Evolutionary conservation across 352 stramenopile species (phyloP).

Genomic region (Phytophthora europaea): DNA sequence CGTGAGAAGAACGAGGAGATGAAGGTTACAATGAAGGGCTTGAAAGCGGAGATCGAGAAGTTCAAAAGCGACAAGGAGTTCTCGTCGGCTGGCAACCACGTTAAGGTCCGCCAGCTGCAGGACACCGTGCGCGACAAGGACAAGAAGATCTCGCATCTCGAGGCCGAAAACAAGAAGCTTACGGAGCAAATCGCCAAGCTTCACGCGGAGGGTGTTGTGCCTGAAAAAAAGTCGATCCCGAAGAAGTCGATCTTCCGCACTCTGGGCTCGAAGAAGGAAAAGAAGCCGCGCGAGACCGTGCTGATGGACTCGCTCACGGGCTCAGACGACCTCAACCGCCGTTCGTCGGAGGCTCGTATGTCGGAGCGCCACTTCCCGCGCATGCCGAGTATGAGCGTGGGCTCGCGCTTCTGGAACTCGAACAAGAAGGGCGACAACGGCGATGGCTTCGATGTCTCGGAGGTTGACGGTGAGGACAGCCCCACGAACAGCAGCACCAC

Average conservation of each 20-base stretch:
- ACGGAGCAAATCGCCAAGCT: constrained; percentile 71
- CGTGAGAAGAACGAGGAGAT: constrained; percentile 84
- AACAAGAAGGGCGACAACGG: constrained; percentile 63
- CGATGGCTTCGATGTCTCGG: constrained; percentile 58
- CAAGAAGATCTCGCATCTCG: constrained; percentile 76
- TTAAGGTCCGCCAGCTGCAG: constrained; percentile 82
- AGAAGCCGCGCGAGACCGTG: constrained; percentile 61
- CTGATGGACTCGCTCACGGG: constrained; percentile 84
- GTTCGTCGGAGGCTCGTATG: constrained; percentile 63
- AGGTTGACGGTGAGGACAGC: constrained; percentile 56
- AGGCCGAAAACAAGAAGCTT: constrained; percentile 81
- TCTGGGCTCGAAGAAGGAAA: constrained; percentile 87
- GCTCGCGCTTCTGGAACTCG: constrained; percentile 76
- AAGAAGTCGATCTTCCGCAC: constrained; percentile 88
- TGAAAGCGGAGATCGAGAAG: constrained; percentile 81
- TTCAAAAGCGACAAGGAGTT: constrained; percentile 87
- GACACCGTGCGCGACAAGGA: constrained; percentile 80
- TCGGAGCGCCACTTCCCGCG: constrained; percentile 75
- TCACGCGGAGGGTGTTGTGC: constrained; percentile 42
- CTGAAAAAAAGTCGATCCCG: constrained; percentile 61
- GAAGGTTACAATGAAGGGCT: constrained; percentile 62
- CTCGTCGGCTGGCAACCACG: constrained; percentile 72
- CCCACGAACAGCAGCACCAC: constrained; percentile 60
- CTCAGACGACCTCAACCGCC: constrained; percentile 72
- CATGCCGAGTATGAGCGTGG: constrained; percentile 73